phyloP scores from a whole-genome alignment of 2,329 filamentous ascomycete species.

The Elsinoe arachidis region DNA sequence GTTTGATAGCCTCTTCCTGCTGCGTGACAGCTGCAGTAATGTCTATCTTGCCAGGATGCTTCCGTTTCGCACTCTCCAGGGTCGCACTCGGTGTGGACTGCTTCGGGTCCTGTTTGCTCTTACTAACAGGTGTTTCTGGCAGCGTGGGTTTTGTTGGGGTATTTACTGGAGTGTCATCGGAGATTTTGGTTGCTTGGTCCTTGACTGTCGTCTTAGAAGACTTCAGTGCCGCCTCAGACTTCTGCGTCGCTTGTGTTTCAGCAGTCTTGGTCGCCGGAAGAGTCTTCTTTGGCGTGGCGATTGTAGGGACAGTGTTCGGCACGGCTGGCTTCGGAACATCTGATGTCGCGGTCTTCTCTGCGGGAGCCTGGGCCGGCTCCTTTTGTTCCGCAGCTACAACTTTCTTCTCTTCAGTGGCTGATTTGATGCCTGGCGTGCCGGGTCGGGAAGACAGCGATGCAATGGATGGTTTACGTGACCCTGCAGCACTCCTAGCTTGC shows the following conservation, averaged over 20 bases:
- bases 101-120: slow-evolving; percentile 22
- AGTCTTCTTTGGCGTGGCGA: slow-evolving; percentile 1
- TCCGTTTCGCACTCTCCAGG: slow-evolving; percentile 15
- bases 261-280: slow-evolving; percentile 1
- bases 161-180: background rate
- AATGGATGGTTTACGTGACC: background rate
- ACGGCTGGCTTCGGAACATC: slow-evolving; percentile 14
- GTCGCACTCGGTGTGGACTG: background rate
- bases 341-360: background rate
- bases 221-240: background rate
- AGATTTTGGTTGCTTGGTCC: background rate
- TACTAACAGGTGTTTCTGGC: slow-evolving; percentile 16
- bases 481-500: slow-evolving; percentile 2
- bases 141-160: background rate
- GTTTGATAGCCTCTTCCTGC: slow-evolving; percentile 16
- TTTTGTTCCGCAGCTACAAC: background rate
- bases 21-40: slow-evolving; percentile 33
- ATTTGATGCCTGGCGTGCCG: background rate
- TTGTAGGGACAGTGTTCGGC: slow-evolving; percentile 14
- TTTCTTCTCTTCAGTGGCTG: slow-evolving; percentile 5
- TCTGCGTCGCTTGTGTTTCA: background rate
- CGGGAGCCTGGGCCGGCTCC: slow-evolving; percentile 14
- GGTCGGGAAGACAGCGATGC: background rate
- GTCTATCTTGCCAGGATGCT: slow-evolving; percentile 41
- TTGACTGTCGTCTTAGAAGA: background rate